phyloP scores from a whole-genome alignment of 2,329 filamentous ascomycete species.

The Trematosphaeria pertusa region DNA sequence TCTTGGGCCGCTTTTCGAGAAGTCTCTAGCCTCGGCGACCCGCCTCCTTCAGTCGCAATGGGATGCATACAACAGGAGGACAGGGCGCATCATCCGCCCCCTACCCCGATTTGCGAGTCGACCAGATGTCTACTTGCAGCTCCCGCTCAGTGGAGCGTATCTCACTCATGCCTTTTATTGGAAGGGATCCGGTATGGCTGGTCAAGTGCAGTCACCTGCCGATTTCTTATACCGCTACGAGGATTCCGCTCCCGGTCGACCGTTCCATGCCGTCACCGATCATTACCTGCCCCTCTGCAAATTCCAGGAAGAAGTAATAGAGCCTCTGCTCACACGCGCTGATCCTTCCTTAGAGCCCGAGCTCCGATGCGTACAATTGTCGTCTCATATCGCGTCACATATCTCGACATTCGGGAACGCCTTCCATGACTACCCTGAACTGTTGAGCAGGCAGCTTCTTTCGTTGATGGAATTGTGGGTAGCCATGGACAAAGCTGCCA shows the following conservation, averaged over 20 bases:
- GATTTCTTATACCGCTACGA: conserved; percentile 26
- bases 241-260: conserved; percentile 16
- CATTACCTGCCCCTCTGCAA: conserved; percentile 18
- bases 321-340: too few species aligned
- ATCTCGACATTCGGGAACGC: conserved; percentile 38
- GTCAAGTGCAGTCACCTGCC: conserved; percentile 8
- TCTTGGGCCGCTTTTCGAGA: conserved; percentile 20
- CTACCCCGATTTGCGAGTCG: conserved; percentile 49
- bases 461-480: conserved; percentile 66
- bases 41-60: conserved; percentile 28
- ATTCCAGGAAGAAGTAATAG: conserved; percentile 25
- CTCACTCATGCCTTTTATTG: too few species aligned
- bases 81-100: conserved; percentile 48
- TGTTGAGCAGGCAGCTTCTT: conserved; percentile 62
- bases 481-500: conserved; percentile 60
- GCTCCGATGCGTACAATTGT: conserved; percentile 46
- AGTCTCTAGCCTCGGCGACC: conserved; percentile 17
- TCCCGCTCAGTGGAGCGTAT: conserved; percentile 32
- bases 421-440: conserved; percentile 57
- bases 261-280: conserved; percentile 17
- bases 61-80: conserved; percentile 25
- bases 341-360: too few species aligned
- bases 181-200: too few species aligned
- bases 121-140: conserved; percentile 23
- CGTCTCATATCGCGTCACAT: conserved; percentile 46